Conservation (phyloP, 768 basidiomycete genomes). For the Termitomyces sp. region DNA sequence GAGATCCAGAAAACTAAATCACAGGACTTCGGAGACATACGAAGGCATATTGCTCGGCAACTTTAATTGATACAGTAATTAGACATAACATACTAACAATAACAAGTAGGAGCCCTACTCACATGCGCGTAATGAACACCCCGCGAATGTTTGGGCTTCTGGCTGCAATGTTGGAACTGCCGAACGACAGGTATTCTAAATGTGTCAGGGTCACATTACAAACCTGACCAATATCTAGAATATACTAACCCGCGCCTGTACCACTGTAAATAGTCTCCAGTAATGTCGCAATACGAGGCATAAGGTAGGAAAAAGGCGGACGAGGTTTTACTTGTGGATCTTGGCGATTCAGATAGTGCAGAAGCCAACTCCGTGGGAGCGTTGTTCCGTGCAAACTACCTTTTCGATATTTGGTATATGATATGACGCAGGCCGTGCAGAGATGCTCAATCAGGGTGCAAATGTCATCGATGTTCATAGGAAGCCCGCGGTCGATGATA, state of each 20-base stretch:
- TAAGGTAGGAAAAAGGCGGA: slow-evolving; percentile 5
- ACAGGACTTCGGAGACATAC: slow-evolving; percentile 21
- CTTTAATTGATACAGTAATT: slow-evolving; percentile 21
- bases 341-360: slow-evolving; percentile 14
- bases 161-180: slow-evolving; percentile 14
- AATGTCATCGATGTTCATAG: slow-evolving; percentile 40
- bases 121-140: slow-evolving; percentile 46
- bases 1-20: background rate
- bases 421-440: slow-evolving; percentile 34
- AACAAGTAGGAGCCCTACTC: slow-evolving; percentile 15
- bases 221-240: too few species aligned
- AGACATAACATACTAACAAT: background rate
- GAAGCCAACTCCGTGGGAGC: slow-evolving; percentile 52
- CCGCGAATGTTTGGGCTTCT: slow-evolving; percentile 17
- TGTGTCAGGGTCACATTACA: background rate
- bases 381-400: slow-evolving; percentile 37
- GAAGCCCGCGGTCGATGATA: slow-evolving; percentile 29
- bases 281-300: slow-evolving; percentile 16
- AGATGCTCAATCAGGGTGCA: slow-evolving; percentile 49
- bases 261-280: slow-evolving; percentile 24
- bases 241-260: slow-evolving; percentile 17
- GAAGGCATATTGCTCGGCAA: slow-evolving; percentile 39
- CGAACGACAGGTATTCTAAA: slow-evolving; percentile 24
- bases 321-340: slow-evolving; percentile 1
- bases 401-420: slow-evolving; percentile 15